Conservation (phyloP, 2,329 filamentous ascomycete genomes). For the Teratosphaeria zuluensis region DNA sequence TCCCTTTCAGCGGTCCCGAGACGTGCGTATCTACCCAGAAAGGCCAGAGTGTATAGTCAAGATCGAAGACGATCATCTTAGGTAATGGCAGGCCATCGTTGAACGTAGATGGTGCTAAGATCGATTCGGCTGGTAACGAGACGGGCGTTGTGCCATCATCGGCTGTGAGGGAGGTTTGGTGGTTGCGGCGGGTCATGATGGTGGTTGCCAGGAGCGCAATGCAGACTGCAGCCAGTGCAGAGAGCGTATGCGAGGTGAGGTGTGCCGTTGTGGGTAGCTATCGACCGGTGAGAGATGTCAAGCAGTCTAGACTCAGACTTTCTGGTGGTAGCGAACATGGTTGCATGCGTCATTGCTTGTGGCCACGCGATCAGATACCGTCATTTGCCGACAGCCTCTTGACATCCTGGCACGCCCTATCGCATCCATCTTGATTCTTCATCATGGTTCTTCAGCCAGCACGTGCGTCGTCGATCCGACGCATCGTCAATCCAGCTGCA, state of each 20-base stretch:
- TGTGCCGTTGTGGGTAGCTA: neutral
- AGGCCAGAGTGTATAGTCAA: slow-evolving; percentile 98
- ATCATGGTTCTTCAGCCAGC: no score
- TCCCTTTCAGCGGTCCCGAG: slow-evolving; percentile 56
- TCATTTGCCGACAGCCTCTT: neutral
- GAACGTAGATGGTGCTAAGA: slow-evolving; percentile 45
- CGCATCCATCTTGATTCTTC: no score
- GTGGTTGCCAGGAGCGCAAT: neutral
- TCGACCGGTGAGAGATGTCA: neutral
- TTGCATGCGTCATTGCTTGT: neutral
- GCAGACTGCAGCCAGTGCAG: neutral
- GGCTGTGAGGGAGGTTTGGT: neutral
- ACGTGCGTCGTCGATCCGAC: no score
- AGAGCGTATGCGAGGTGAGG: neutral
- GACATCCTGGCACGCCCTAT: no score
- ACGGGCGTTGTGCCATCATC: slow-evolving; percentile 4
- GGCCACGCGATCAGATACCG: neutral
- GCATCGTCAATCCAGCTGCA: no score
- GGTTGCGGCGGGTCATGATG: slow-evolving; percentile 2
- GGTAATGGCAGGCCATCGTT: slow-evolving; percentile 63
- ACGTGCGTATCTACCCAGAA: slow-evolving; percentile 98
- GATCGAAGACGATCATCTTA: slow-evolving; percentile 79
- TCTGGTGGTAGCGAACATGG: neutral
- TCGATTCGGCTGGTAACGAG: slow-evolving; percentile 26
- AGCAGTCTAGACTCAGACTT: neutral